Evolutionary conservation across 768 basidiomycete genomes (phyloP).

Genomic region (Trametes punicea): DNA sequence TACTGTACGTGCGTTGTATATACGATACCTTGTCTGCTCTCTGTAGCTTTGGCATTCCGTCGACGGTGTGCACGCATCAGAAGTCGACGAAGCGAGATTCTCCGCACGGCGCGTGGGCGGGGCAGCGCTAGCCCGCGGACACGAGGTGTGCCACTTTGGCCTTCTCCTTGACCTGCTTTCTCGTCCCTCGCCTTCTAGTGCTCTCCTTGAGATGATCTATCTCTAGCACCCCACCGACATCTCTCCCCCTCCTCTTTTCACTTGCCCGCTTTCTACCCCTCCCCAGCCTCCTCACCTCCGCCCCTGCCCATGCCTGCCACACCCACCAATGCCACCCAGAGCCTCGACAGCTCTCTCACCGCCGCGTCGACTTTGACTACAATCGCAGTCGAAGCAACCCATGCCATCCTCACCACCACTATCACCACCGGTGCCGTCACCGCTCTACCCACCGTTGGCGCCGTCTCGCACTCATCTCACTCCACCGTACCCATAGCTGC

Average conservation of each 20-base stretch:
- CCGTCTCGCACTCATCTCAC: not conserved
- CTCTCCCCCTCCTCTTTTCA: not conserved
- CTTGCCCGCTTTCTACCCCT: slow-evolving; percentile 2
- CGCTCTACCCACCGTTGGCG: not conserved
- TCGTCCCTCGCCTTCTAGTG: not conserved
- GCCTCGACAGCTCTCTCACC: not conserved
- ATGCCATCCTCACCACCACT: slow-evolving; percentile 29
- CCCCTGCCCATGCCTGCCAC: slow-evolving; percentile 11
- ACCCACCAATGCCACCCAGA: slow-evolving; percentile 6
- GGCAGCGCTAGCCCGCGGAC: too few relatives aligned
- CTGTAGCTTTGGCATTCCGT: too few relatives aligned
- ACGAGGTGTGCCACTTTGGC: too few relatives aligned
- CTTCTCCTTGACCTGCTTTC: too few relatives aligned
- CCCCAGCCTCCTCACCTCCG: not conserved
- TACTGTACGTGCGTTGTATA: not conserved
- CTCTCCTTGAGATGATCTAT: too few relatives aligned
- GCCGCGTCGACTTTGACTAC: slow-evolving; percentile 2
- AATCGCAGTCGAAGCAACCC: slow-evolving; percentile 3
- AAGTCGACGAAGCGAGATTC: too few relatives aligned
- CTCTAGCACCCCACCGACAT: slow-evolving; percentile 4
- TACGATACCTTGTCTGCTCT: not conserved
- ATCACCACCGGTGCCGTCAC: slow-evolving; percentile 21
- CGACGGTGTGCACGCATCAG: too few relatives aligned
- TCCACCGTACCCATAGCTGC: slow-evolving; percentile 42
- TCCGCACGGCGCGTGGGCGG: too few relatives aligned